Conservation (phyloP, 2,329 filamentous ascomycete species). For the Fusarium decemcellulare region DNA sequence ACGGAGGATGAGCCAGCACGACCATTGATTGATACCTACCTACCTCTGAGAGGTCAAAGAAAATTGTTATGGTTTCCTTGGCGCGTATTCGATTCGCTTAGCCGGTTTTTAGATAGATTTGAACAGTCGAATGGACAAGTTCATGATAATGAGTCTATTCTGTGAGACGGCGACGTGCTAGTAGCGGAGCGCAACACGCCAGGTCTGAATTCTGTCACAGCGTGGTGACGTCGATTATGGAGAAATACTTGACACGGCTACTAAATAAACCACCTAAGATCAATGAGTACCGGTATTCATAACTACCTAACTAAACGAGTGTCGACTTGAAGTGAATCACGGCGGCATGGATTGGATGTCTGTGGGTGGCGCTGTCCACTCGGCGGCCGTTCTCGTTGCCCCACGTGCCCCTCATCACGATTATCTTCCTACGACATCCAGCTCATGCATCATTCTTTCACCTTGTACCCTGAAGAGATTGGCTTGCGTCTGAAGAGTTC, state of each 20-base stretch:
- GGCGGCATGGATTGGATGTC: too few relatives aligned
- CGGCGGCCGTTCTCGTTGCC: conserved; percentile 34
- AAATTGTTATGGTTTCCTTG: conserved; percentile 28
- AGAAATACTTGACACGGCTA: too few relatives aligned
- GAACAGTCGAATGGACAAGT: conserved; percentile 42
- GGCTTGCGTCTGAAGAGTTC: too few relatives aligned
- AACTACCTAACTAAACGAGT: too few relatives aligned
- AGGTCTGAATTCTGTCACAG: too few relatives aligned
- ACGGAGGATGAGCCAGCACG: conserved; percentile 21
- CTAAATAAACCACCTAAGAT: too few relatives aligned
- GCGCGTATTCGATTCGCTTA: conserved; percentile 36
- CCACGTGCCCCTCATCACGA: conserved; percentile 44
- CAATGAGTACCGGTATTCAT: too few relatives aligned
- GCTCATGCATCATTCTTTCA: not conserved
- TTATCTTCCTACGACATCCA: conserved; percentile 5
- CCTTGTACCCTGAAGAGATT: too few relatives aligned
- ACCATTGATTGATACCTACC: conserved; percentile 35
- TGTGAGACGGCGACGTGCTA: conserved; percentile 41
- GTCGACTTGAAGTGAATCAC: too few relatives aligned
- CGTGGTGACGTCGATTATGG: too few relatives aligned
- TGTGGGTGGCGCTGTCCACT: conserved; percentile 26
- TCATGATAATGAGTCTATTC: conserved; percentile 30
- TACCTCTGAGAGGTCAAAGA: conserved; percentile 21
- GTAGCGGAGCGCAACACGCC: not conserved
- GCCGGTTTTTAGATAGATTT: conserved; percentile 41